Evolutionary conservation across 768 basidiomycete genomes (phyloP).

Genomic region (Leccinum fibrillosum): DNA sequence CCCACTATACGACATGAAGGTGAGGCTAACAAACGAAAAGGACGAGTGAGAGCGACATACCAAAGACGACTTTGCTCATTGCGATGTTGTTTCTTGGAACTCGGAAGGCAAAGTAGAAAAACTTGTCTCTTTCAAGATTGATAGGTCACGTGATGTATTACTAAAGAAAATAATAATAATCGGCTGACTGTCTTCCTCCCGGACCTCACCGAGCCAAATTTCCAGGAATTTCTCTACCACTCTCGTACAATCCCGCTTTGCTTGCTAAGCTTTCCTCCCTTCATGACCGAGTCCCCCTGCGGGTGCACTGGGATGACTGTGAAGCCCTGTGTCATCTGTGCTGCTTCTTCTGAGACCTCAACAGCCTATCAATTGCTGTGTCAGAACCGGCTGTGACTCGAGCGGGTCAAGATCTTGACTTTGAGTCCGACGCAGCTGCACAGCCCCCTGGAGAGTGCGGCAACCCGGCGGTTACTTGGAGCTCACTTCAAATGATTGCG

Average conservation of each 20-base stretch:
- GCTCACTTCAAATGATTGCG: neutral
- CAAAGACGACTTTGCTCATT: constrained; percentile 75
- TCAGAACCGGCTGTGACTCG: neutral
- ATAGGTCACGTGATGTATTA: neutral
- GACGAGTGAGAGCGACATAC: constrained; percentile 36
- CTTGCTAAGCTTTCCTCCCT: neutral
- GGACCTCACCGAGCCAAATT: neutral
- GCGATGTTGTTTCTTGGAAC: neutral
- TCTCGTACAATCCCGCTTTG: neutral
- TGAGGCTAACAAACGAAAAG: neutral
- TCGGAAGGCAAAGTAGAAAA: neutral
- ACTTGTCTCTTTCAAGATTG: neutral
- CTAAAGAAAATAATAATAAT: neutral
- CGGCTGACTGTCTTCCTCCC: neutral
- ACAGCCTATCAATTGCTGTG: neutral
- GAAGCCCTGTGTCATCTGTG: neutral
- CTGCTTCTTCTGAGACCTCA: neutral
- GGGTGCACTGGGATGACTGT: neutral
- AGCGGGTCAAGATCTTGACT: too few relatives aligned
- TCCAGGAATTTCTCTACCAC: constrained; percentile 7
- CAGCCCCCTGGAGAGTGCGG: too few relatives aligned
- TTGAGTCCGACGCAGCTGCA: too few relatives aligned
- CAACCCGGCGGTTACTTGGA: too few relatives aligned
- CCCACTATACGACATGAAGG: constrained; percentile 48
- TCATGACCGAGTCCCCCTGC: neutral